Evolutionary conservation across 1,284 basidiomycete species (phyloP).

Genomic region (Mycosarcoma mackinlayi): DNA sequence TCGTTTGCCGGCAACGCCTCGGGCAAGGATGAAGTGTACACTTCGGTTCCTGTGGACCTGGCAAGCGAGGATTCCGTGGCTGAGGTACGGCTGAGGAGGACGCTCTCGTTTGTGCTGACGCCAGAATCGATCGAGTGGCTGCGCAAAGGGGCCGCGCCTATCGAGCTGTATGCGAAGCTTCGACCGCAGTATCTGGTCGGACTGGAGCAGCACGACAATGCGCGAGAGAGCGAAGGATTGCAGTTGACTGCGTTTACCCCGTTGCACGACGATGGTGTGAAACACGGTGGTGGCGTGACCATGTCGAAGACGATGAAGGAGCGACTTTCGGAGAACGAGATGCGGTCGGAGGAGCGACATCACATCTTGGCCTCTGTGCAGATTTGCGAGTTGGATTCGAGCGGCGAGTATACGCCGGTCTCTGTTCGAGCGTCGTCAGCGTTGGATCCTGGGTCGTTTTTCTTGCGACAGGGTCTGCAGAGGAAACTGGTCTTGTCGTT

Average conservation of each 20-base stretch:
- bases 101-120: constrained; percentile 56
- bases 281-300: neutral
- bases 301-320: constrained; percentile 46
- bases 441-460: constrained; percentile 86
- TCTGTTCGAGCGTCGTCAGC: constrained; percentile 81
- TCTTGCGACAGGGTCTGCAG: constrained; percentile 91
- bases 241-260: constrained; percentile 17
- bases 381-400: constrained; percentile 84
- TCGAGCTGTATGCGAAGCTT: constrained; percentile 57
- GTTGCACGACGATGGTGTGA: constrained; percentile 21
- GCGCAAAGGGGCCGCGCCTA: constrained; percentile 31
- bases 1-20: constrained; percentile 51
- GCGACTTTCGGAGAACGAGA: constrained; percentile 82
- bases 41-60: constrained; percentile 54
- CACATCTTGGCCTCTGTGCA: constrained; percentile 88
- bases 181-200: constrained; percentile 32
- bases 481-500: constrained; percentile 81
- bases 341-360: constrained; percentile 86
- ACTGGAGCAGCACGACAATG: constrained; percentile 50
- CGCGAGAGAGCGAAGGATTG: constrained; percentile 25
- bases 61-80: constrained; percentile 27
- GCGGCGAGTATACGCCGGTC: constrained; percentile 85
- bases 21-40: constrained; percentile 53
- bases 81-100: constrained; percentile 52
- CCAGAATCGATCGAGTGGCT: constrained; percentile 47